phyloP scores from a whole-genome alignment of 495 filamentous ascomycete species.

The Penicillium fimorum region DNA sequence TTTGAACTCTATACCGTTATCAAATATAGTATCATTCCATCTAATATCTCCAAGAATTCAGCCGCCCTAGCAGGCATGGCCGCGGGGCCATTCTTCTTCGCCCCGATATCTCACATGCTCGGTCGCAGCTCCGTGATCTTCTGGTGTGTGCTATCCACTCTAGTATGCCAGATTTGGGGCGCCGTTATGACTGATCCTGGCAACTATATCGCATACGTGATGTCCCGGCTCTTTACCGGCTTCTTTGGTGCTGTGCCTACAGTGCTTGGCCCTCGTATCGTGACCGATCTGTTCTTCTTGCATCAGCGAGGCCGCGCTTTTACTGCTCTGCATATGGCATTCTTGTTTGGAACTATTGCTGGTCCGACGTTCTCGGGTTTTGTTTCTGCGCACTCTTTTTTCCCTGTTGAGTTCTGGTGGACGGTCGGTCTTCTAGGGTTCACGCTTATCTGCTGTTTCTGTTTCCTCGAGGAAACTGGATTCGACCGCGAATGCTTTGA shows the following conservation, averaged over 20 bases:
- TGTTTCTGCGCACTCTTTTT: slow-evolving; percentile 40
- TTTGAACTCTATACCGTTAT: no score
- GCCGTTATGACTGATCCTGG: slow-evolving; percentile 40
- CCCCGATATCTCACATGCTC: slow-evolving; percentile 36
- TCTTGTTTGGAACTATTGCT: slow-evolving; percentile 42
- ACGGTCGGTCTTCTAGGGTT: slow-evolving; percentile 41
- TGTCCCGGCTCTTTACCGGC: slow-evolving; percentile 45
- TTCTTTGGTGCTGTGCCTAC: slow-evolving; percentile 41
- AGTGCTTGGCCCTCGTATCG: slow-evolving; percentile 38
- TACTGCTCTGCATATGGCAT: slow-evolving; percentile 38
- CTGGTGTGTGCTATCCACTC: slow-evolving; percentile 40
- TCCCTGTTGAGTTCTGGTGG: slow-evolving; percentile 53
- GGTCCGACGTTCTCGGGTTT: slow-evolving; percentile 49
- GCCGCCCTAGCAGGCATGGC: slow-evolving; percentile 43
- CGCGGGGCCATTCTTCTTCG: slow-evolving; percentile 44
- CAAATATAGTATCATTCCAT: background rate
- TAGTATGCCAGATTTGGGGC: slow-evolving; percentile 41
- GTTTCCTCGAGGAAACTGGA: slow-evolving; percentile 48
- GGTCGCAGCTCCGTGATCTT: slow-evolving; percentile 45
- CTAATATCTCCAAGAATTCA: slow-evolving; percentile 31
- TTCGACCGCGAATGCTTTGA: slow-evolving; percentile 25
- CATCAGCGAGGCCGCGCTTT: slow-evolving; percentile 49
- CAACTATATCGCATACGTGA: slow-evolving; percentile 44
- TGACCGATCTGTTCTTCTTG: slow-evolving; percentile 48
- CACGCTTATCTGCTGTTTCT: slow-evolving; percentile 42